Percentiles rank a stretch among this genome's conserved stretches.
These are phyloP conservation scores for Apiotrichum siamense DNA, from an alignment of 1,284 basidiomycete species.

Conservation along the genomic window DNA sequence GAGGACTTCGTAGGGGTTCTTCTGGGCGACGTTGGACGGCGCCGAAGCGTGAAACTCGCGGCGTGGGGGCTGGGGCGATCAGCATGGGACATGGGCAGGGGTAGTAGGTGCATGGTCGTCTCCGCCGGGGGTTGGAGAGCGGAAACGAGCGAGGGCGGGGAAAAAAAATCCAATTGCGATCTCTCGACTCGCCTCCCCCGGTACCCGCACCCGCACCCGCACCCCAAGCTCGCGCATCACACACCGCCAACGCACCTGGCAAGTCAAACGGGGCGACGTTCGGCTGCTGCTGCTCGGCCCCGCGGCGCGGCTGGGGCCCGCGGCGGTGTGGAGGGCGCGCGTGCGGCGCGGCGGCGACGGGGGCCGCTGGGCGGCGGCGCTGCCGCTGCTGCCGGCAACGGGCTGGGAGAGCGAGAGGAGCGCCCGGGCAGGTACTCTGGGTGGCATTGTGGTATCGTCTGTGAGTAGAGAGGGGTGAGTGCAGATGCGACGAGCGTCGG, in stretches of 20 bases:
- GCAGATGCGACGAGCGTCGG: background rate
- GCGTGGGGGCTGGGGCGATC: background rate
- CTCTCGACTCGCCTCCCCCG: background rate
- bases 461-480: background rate
- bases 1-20: slow-evolving; percentile 85
- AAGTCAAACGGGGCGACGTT: background rate
- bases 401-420: slow-evolving; percentile 9
- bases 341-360: background rate
- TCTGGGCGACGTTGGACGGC: slow-evolving; percentile 55
- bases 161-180: background rate
- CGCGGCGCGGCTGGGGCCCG: background rate
- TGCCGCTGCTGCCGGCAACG: slow-evolving; percentile 1
- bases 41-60: slow-evolving; percentile 68
- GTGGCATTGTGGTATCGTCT: slow-evolving; percentile 9
- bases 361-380: background rate
- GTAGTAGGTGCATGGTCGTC: no score
- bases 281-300: background rate
- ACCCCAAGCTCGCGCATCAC: no score
- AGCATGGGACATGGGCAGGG: no score
- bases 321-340: slow-evolving; percentile 5
- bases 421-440: slow-evolving; percentile 13
- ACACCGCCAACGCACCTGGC: background rate
- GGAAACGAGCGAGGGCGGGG: background rate
- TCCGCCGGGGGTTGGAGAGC: no score
- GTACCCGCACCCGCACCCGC: no score